These are phyloP conservation scores for Clonostachys sp. DNA, from an alignment of 2,329 filamentous ascomycete species.

Conservation along the genomic window DNA sequence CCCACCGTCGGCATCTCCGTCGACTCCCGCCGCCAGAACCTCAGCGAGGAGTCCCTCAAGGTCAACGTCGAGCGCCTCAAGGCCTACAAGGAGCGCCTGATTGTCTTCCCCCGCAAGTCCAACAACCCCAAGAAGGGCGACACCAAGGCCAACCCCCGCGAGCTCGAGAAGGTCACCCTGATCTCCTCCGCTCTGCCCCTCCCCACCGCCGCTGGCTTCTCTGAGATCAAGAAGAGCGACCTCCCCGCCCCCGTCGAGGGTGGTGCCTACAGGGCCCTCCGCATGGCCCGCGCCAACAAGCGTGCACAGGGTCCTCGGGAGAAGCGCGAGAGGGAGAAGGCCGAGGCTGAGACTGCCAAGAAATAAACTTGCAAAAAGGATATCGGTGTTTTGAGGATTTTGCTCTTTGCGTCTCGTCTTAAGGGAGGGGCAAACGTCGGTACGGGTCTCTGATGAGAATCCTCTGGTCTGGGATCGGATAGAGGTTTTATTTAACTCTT, in stretches of 20 bases:
- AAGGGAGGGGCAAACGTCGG: conserved; percentile 28
- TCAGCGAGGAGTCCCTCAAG: conserved; percentile 90
- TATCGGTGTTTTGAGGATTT: conserved; percentile 34
- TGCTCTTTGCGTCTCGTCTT: conserved; percentile 31
- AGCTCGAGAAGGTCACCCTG: conserved; percentile 52
- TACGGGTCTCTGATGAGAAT: conserved; percentile 26
- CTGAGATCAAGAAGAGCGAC: conserved; percentile 77
- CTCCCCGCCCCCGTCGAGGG: conserved; percentile 72
- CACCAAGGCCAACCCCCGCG: conserved; percentile 74
- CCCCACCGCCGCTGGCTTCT: conserved; percentile 60
- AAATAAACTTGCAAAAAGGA: conserved; percentile 59
- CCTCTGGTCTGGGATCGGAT: conserved; percentile 25
- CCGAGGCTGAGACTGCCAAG: conserved; percentile 79
- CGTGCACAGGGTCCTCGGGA: conserved; percentile 79
- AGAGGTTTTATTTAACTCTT: conserved; percentile 25
- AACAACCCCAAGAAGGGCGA: conserved; percentile 94
- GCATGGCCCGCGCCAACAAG: conserved; percentile 77
- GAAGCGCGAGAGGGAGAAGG: conserved; percentile 89
- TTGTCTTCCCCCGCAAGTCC: conserved; percentile 94
- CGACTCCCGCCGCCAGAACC: conserved; percentile 94
- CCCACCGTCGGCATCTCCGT: conserved; percentile 96
- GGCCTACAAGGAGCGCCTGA: conserved; percentile 93
- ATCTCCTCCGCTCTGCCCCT: conserved; percentile 63
- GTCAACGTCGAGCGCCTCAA: conserved; percentile 96
- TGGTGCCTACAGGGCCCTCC: conserved; percentile 82